Evolutionary conservation across 306 rosid species (phyloP).

Genomic region (Crataegus laevigata): DNA sequence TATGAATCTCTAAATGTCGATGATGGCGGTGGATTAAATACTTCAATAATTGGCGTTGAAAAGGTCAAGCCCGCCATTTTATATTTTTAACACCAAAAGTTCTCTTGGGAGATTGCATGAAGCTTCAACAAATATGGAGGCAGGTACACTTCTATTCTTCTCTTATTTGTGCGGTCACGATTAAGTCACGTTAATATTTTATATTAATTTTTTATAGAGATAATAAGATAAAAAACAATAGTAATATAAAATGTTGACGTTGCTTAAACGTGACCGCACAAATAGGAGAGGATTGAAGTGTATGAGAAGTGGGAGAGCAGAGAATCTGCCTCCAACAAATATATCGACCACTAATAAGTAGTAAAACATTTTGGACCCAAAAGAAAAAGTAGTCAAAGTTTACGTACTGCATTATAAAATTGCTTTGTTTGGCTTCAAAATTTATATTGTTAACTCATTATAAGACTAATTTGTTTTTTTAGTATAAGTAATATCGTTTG

Average conservation of each 20-base stretch:
- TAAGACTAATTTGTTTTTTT: too few relatives aligned
- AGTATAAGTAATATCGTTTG: too few relatives aligned
- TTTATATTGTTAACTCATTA: too few relatives aligned
- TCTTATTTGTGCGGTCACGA: too few relatives aligned
- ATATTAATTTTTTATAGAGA: too few relatives aligned
- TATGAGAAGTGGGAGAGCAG: too few relatives aligned
- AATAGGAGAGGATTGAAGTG: too few relatives aligned
- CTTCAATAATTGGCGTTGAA: background rate
- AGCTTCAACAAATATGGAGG: background rate
- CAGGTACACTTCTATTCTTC: too few relatives aligned
- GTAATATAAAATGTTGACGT: too few relatives aligned
- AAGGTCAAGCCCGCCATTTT: background rate
- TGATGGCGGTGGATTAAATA: background rate
- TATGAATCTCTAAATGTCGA: background rate
- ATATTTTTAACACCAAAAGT: background rate
- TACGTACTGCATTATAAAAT: background rate
- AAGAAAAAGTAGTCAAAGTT: background rate
- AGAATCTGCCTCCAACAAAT: background rate
- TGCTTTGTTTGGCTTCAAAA: background rate
- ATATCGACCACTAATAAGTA: background rate
- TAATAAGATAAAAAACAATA: too few relatives aligned
- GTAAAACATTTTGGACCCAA: background rate
- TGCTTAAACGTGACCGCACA: too few relatives aligned
- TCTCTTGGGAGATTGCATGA: background rate
- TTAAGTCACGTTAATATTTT: too few relatives aligned